Conservation (phyloP, 352 stramenopile genomes). For the Pilasporangium apinafurcum region DNA sequence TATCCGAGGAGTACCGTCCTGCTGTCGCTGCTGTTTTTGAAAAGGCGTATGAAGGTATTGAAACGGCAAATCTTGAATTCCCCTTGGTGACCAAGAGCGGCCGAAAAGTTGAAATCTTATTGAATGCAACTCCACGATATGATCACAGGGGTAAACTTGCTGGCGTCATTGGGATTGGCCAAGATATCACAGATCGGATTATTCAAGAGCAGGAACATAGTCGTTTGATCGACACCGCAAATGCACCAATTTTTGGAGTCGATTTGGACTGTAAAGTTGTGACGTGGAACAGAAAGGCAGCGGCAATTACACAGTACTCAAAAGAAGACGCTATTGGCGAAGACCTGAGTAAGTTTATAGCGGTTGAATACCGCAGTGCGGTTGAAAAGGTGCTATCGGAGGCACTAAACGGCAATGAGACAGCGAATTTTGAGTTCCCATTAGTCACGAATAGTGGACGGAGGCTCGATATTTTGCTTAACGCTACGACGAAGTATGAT, state of each 20-base stretch:
- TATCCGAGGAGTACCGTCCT: conserved; percentile 41
- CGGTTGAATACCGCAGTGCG: conserved; percentile 43
- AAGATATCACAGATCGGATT: conserved; percentile 54
- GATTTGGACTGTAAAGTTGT: conserved; percentile 58
- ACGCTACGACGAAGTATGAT: conserved; percentile 48
- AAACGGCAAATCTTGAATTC: conserved; percentile 51
- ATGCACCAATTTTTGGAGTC: conserved; percentile 61
- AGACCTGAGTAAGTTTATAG: conserved; percentile 54
- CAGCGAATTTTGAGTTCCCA: conserved; percentile 73
- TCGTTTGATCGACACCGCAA: conserved; percentile 58
- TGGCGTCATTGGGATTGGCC: conserved; percentile 49
- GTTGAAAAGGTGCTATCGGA: conserved; percentile 56
- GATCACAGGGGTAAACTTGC: conserved; percentile 40
- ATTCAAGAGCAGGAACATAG: conserved; percentile 63
- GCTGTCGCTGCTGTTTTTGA: conserved; percentile 42
- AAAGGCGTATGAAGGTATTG: conserved; percentile 40
- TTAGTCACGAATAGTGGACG: conserved; percentile 55
- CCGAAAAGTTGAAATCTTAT: conserved; percentile 36
- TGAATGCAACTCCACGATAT: conserved; percentile 45
- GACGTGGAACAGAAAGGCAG: conserved; percentile 88
- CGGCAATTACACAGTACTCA: conserved; percentile 74
- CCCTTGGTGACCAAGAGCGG: conserved; percentile 56
- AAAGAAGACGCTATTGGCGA: conserved; percentile 78
- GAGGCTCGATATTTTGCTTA: conserved; percentile 49
- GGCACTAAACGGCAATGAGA: conserved; percentile 38